Percentiles rank a stretch among this genome's conserved stretches.
phyloP scores from a whole-genome alignment of 2,329 filamentous ascomycete genomes.

The Penicillium polonicum region DNA sequence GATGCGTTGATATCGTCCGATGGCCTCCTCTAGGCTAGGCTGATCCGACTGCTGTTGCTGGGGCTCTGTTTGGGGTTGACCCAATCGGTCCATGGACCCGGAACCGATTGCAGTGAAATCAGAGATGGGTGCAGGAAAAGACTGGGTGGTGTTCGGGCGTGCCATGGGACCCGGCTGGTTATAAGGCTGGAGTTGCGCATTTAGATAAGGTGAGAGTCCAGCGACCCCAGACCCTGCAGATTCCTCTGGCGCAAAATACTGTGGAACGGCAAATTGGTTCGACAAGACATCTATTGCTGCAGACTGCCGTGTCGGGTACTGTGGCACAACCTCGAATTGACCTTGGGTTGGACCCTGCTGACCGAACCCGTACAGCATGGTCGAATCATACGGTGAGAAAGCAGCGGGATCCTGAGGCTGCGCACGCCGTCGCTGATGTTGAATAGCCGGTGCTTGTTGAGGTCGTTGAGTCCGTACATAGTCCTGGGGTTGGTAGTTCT shows the following conservation, averaged over 20 bases:
- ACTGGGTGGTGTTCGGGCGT: slow-evolving; percentile 50
- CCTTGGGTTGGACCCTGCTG: slow-evolving; percentile 61
- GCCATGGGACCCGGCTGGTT: slow-evolving; percentile 60
- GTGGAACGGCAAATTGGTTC: slow-evolving; percentile 65
- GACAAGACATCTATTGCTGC: slow-evolving; percentile 75
- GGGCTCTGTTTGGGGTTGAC: slow-evolving; percentile 23
- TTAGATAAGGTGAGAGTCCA: slow-evolving; percentile 61
- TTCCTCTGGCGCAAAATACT: slow-evolving; percentile 70
- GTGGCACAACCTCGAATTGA: slow-evolving; percentile 71
- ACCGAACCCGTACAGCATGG: slow-evolving; percentile 77
- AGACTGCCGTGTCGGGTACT: slow-evolving; percentile 73
- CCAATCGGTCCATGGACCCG: slow-evolving; percentile 35
- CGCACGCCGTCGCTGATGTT: slow-evolving; percentile 50
- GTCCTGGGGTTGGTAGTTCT: slow-evolving; percentile 59
- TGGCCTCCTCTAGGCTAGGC: slow-evolving; percentile 63
- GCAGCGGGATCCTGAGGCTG: slow-evolving; percentile 27
- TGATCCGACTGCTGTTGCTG: slow-evolving; percentile 25
- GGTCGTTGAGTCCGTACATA: slow-evolving; percentile 52
- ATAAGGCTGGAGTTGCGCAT: slow-evolving; percentile 61
- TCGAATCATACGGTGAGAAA: slow-evolving; percentile 52
- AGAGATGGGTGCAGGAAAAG: slow-evolving; percentile 55
- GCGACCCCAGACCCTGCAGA: slow-evolving; percentile 60
- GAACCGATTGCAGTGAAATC: slow-evolving; percentile 44
- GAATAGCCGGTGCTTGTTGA: slow-evolving; percentile 36
- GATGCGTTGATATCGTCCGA: slow-evolving; percentile 59